Percentiles rank a stretch among this genome's conserved stretches.
These are phyloP conservation scores for Penicillium lividum DNA, from an alignment of 495 filamentous ascomycete species.

Conservation along the genomic window DNA sequence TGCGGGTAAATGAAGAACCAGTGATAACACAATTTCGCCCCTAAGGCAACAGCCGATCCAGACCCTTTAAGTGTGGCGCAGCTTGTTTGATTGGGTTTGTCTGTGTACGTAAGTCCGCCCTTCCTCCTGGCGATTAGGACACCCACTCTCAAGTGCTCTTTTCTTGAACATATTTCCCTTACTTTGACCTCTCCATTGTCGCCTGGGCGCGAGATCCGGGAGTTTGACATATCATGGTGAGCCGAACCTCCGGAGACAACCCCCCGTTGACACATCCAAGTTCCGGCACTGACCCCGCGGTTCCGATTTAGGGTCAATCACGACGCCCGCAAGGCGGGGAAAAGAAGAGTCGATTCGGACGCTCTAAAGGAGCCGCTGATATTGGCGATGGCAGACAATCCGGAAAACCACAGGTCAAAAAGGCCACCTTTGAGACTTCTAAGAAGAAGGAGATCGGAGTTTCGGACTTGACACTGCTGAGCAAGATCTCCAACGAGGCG, in stretches of 20 bases:
- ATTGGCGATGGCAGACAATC: constrained; percentile 46
- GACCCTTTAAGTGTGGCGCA: constrained; percentile 27
- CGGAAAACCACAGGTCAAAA: constrained; percentile 76
- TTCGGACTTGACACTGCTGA: constrained; percentile 94
- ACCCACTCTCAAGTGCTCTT: constrained; percentile 19
- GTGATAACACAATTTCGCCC: constrained; percentile 10
- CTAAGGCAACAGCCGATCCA: constrained; percentile 25
- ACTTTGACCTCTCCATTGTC: constrained; percentile 34
- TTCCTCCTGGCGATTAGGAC: constrained; percentile 12
- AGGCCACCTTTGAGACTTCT: constrained; percentile 89
- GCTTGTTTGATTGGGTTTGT: constrained; percentile 30
- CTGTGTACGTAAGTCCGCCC: constrained; percentile 33
- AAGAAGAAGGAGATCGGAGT: constrained; percentile 99
- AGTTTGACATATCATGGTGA: constrained; percentile 10
- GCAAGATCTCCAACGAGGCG: constrained; percentile 97
- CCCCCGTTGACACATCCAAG: constrained; percentile 19
- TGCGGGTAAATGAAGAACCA: neutral
- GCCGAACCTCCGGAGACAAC: neutral
- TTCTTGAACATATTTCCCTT: constrained; percentile 8
- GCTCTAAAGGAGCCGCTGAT: constrained; percentile 48
- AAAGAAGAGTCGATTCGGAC: constrained; percentile 53
- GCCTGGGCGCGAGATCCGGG: constrained; percentile 33
- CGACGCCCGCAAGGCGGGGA: constrained; percentile 50
- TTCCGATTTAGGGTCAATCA: constrained; percentile 44
- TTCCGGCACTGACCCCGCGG: constrained; percentile 18